Evolutionary conservation across 148 eudicot genomes (phyloP).

Genomic region (Silene conica): DNA sequence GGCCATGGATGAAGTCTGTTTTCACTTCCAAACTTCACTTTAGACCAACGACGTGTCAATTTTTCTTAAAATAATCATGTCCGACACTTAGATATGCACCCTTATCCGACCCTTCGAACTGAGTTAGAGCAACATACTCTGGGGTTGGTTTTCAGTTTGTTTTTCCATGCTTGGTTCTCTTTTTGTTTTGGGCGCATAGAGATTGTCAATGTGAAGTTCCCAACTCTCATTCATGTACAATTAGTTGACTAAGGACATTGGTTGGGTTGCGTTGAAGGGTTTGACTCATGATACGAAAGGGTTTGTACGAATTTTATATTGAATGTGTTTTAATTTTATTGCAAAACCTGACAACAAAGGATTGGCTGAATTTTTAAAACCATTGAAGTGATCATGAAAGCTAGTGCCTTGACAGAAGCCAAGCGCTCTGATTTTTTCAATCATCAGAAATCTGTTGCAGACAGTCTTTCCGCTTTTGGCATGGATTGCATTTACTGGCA

Average conservation of each 20-base stretch:
- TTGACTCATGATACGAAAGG: neutral
- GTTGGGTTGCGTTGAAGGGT: neutral
- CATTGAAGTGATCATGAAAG: slow-evolving; percentile 65
- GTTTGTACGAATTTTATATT: neutral
- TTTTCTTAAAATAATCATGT: too few species aligned
- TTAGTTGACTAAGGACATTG: neutral
- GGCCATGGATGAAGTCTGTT: slow-evolving; percentile 82
- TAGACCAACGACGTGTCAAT: too few species aligned
- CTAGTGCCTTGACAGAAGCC: slow-evolving; percentile 71
- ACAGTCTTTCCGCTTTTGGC: slow-evolving; percentile 89
- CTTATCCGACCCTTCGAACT: too few species aligned
- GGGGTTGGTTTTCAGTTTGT: neutral
- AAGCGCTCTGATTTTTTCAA: slow-evolving; percentile 69
- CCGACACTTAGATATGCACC: too few species aligned
- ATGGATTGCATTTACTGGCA: slow-evolving; percentile 97
- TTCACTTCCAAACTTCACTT: too few species aligned
- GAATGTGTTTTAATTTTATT: slow-evolving; percentile 10
- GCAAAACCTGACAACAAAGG: slow-evolving; percentile 86
- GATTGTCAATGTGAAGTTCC: neutral
- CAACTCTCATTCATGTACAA: neutral
- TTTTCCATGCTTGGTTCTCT: neutral
- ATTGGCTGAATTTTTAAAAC: slow-evolving; percentile 73
- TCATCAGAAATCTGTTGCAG: slow-evolving; percentile 75
- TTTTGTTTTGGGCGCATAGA: too few species aligned
- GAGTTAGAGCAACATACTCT: too few species aligned